Evolutionary conservation across 2,329 filamentous ascomycete species (phyloP).

Genomic region (Dactylellina cionopaga): DNA sequence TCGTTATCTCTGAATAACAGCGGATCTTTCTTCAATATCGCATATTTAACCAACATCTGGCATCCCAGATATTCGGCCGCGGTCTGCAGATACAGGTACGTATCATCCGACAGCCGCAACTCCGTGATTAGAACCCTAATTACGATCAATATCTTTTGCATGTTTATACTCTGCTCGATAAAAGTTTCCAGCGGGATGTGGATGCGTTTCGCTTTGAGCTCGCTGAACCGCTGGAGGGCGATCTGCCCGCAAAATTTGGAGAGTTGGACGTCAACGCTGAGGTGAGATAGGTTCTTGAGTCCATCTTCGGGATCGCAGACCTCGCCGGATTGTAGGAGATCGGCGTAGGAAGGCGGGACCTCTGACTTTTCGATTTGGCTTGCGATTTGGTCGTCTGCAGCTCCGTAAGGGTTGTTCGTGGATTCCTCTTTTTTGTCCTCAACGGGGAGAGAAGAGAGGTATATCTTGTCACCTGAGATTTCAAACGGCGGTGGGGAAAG

Average conservation of each 20-base stretch:
- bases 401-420: background rate
- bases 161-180: constrained; percentile 10
- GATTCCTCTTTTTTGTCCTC: background rate
- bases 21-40: constrained; percentile 30
- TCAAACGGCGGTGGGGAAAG: constrained; percentile 1
- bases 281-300: constrained; percentile 1
- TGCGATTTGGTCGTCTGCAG: constrained; percentile 15
- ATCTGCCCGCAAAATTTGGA: constrained; percentile 16
- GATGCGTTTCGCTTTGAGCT: background rate
- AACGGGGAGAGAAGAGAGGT: background rate
- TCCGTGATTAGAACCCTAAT: constrained; percentile 18
- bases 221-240: constrained; percentile 15
- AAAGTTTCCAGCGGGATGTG: background rate
- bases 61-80: constrained; percentile 39
- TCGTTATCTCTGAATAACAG: constrained; percentile 18
- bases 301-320: constrained; percentile 9
- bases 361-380: constrained; percentile 14
- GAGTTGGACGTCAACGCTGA: constrained; percentile 28
- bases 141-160: constrained; percentile 14
- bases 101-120: constrained; percentile 22
- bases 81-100: constrained; percentile 24
- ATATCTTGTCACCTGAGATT: background rate
- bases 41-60: constrained; percentile 34
- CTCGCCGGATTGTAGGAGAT: constrained; percentile 22
- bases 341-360: constrained; percentile 21